A percentile compares a stretch with the other conserved stretches of the same genome.
Conservation (phyloP, 1,139 yeast genomes). For the Citeromyces siamensis region DNA sequence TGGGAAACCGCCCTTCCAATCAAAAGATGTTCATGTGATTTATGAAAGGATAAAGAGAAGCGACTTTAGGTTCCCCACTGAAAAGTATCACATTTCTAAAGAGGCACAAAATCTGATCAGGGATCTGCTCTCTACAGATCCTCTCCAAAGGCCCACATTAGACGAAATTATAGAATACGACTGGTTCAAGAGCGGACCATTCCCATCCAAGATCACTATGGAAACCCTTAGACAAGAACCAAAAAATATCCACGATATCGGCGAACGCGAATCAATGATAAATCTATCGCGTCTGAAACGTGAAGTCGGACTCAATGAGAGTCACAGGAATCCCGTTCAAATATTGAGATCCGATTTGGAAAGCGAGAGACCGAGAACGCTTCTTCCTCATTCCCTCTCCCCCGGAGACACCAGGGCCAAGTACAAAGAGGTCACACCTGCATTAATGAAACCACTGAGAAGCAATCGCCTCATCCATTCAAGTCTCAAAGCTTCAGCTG, state of each 20-base stretch:
- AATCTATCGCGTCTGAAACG: constrained; percentile 62
- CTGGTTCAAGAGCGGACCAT: constrained; percentile 68
- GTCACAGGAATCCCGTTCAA: constrained; percentile 49
- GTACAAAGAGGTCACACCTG: constrained; percentile 56
- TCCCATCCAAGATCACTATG: constrained; percentile 63
- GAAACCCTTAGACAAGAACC: constrained; percentile 54
- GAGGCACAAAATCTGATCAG: constrained; percentile 65
- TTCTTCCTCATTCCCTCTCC: constrained; percentile 80
- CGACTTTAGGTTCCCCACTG: constrained; percentile 73
- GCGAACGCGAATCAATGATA: constrained; percentile 49
- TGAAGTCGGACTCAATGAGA: constrained; percentile 45
- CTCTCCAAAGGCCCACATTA: constrained; percentile 69
- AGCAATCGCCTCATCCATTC: constrained; percentile 11
- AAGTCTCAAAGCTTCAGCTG: constrained; percentile 8
- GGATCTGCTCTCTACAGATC: constrained; percentile 67
- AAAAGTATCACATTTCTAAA: constrained; percentile 44
- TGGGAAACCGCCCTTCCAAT: constrained; percentile 97
- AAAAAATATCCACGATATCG: constrained; percentile 33
- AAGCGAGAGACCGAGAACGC: constrained; percentile 54
- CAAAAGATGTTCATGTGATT: constrained; percentile 86
- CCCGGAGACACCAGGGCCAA: constrained; percentile 88
- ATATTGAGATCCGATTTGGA: constrained; percentile 59
- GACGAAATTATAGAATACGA: constrained; percentile 71
- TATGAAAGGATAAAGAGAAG: constrained; percentile 84
- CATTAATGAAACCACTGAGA: constrained; percentile 14